Evolutionary conservation across 768 basidiomycete genomes (phyloP), one percentile per base, ranked within the genome.

Genomic region (Clitopilus hobsonii): DNA sequence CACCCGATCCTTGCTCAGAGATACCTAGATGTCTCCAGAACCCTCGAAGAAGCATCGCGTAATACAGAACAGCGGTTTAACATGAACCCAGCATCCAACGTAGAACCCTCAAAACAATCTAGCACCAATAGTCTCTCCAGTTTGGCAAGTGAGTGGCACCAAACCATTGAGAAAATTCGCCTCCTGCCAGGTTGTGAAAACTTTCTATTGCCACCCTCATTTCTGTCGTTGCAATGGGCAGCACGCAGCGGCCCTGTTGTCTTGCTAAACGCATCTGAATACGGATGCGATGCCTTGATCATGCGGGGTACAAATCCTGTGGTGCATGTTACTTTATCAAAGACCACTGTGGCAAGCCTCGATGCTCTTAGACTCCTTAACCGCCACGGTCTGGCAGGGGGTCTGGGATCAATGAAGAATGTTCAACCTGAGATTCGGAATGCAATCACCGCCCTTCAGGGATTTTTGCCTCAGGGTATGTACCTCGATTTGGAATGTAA

Each of bases 221-320:
- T 45, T 52, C 32, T 65, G 57, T 52, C 14, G 51, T 8, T 54
- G 71, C 51, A 47, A 63, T 47, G 62, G 22, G 60, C 65, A 13
- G 61, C 65, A 11, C 29, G n/a, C n/a, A 51, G 56, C 47, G 71
- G 70, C 29, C 69, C 72, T 2, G 61, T 72, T 16, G 63, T 72
- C 36, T 62, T 73, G 45, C 59, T 72, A 23, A 72, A 71, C 38
- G 64, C 60, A 8, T 66, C 63, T 23, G 28, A 47, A 26, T 26
- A 59, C 51, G 61, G 60, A 8, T 59, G 61, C 48, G 61, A 57
- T 49, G 61, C 60, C 14, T 51, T 64, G 47, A 38, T 64, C 14
- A 13, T 62, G 27, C 58, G 50, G n/a, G 18, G 24, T 6, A 16
- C 8, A 6, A 23, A 3, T 14, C n/a, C 48, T 20, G 18, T 27